Evolutionary conservation across 108 stramenopile genomes (phyloP).

Genomic region (Cyclotella cryptica): DNA sequence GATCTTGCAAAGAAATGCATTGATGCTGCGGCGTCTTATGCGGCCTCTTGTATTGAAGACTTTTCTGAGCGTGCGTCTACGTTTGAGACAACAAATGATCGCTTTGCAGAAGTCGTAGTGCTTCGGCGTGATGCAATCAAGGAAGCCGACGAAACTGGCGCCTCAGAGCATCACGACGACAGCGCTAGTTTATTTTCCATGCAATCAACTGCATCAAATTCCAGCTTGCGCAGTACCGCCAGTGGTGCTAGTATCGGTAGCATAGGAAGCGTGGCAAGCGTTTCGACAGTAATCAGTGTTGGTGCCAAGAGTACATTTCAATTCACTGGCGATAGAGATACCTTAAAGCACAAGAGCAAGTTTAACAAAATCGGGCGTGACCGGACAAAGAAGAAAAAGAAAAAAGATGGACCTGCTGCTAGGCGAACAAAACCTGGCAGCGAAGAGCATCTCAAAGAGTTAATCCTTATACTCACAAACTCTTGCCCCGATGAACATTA

Average conservation of each 20-base stretch:
- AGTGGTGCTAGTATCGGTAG: constrained; percentile 56
- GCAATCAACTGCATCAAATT: constrained; percentile 69
- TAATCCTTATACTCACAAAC: constrained; percentile 57
- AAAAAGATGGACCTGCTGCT: constrained; percentile 51
- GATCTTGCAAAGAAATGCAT: constrained; percentile 69
- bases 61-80: constrained; percentile 63
- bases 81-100: constrained; percentile 57
- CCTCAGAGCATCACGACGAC: constrained; percentile 56
- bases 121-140: constrained; percentile 75
- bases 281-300: constrained; percentile 84
- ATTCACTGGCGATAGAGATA: constrained; percentile 68
- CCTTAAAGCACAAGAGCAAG: constrained; percentile 82
- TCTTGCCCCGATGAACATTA: constrained; percentile 62
- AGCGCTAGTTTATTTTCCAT: constrained; percentile 83
- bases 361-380: constrained; percentile 74
- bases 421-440: constrained; percentile 78
- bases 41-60: constrained; percentile 63
- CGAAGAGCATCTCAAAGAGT: constrained; percentile 73
- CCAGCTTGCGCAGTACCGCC: constrained; percentile 66
- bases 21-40: constrained; percentile 66
- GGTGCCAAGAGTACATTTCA: constrained; percentile 72
- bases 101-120: constrained; percentile 70
- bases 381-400: constrained; percentile 77
- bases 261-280: constrained; percentile 57
- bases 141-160: constrained; percentile 46